Base-by-base conservation (phyloP, 345 rosid species). In the Excoecaria agallocha region DNA sequence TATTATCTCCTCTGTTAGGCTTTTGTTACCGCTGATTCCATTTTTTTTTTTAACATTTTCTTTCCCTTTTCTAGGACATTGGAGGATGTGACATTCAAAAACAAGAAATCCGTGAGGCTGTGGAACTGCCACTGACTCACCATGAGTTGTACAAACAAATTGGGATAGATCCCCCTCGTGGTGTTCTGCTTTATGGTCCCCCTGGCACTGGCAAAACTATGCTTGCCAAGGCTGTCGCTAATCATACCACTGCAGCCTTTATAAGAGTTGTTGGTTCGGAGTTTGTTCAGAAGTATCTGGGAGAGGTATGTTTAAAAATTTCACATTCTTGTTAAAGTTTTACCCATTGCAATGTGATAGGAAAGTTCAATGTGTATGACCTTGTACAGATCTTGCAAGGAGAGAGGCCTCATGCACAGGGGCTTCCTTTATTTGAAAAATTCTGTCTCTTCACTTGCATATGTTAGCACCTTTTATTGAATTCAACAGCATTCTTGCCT, bases 41-140 rank as follows among this genome's bases (percentile, higher is more conserved):
- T 30, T 30, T 30, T 30, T 30, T 30, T 30, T 70, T 49, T 43
- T 41, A 37, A 12, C 38, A 11, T 39, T 70, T 16, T 65, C 56
- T 61, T 46, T 19, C 1, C 11, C 50, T 30, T 57, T 76, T 30
- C 68, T 64, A 94, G 99, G 99, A 94, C 81, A 94, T 94, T 80
- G 99, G 99, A 81, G 99, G 99, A 66, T 94, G 99, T 30, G 99
- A 94, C 81, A 90, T 92, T 76, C 99, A 95, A 82, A 95, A 95
- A 77, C 99, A 95, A 85, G 99, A 95, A 78, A 94, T 94, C 78
- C 95, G 98, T n/a, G 98, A 94, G 85, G 98, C 98, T 6, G 98
- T 94, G 69, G 98, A 94, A 85, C 83, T 94, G 72, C 98, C 98
- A 13, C 85, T 94, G 24, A 94, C 98, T 61, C 98, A 94, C 68